Evolutionary conservation across 306 rosid species (phyloP).

Genomic region (Quercus variabilis): DNA sequence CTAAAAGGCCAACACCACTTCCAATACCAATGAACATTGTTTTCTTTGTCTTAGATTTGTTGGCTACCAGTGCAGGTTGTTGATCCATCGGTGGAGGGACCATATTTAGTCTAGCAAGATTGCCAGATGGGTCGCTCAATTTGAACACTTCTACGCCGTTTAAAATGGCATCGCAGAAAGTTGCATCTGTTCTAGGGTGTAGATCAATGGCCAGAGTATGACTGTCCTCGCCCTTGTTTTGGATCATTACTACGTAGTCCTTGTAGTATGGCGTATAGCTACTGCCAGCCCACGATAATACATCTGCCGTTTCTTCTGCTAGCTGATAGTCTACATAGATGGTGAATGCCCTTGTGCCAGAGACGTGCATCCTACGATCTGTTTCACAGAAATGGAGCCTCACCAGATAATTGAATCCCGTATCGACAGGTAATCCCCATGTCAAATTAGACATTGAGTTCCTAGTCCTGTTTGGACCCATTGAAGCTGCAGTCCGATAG

Average conservation of each 20-base stretch:
- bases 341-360: not conserved
- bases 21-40: not conserved
- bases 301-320: not conserved
- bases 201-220: not conserved
- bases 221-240: too few species aligned
- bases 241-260: not conserved
- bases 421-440: slow-evolving; percentile 33
- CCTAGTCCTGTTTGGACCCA: not conserved
- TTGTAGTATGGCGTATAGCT: not conserved
- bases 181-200: not conserved
- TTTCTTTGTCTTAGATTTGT: not conserved
- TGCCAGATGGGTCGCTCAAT: not conserved
- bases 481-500: slow-evolving; percentile 7
- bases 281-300: not conserved
- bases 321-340: not conserved
- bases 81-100: not conserved
- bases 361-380: accelerated
- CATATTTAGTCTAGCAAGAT: slow-evolving; percentile 5
- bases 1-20: too few species aligned
- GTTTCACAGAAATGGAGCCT: slow-evolving; percentile 31
- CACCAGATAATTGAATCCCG: slow-evolving; percentile 42
- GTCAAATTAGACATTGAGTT: slow-evolving; percentile 27
- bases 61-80: not conserved
- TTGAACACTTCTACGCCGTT: slow-evolving; percentile 33
- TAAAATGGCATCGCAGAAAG: not conserved